Evolutionary conservation across 139 green algal species (phyloP).

Genomic region (Picochlorum sp.): DNA sequence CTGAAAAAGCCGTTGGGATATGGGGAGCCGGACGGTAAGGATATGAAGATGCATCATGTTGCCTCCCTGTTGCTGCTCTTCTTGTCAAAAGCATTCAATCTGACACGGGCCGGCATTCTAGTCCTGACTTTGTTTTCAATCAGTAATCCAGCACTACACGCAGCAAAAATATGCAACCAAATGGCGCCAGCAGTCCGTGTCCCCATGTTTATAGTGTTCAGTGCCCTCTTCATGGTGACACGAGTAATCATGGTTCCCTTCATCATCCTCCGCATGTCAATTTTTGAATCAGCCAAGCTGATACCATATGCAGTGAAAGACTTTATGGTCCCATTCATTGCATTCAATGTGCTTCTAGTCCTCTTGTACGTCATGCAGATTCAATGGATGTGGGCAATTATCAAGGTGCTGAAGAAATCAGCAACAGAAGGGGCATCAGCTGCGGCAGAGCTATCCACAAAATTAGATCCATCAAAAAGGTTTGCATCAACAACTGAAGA

Average conservation of each 20-base stretch:
- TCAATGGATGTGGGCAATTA: constrained; percentile 23
- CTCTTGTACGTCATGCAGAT: constrained; percentile 28
- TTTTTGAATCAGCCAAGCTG: constrained; percentile 1
- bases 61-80: constrained; percentile 23
- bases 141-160: constrained; percentile 24
- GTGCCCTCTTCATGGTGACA: constrained; percentile 13
- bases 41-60: constrained; percentile 27
- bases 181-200: constrained; percentile 1
- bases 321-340: constrained; percentile 6
- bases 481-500: constrained; percentile 4
- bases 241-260: constrained; percentile 20
- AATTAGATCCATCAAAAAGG: constrained; percentile 23
- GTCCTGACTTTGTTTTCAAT: constrained; percentile 24
- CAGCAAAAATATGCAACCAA: constrained; percentile 29
- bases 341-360: constrained; percentile 16
- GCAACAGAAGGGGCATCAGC: not conserved
- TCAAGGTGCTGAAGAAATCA: constrained; percentile 12
- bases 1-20: constrained; percentile 25
- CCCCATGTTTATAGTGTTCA: constrained; percentile 17
- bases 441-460: constrained; percentile 7
- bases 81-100: constrained; percentile 11
- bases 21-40: constrained; percentile 8
- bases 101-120: constrained; percentile 8
- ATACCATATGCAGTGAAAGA: constrained; percentile 14
- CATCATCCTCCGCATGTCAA: constrained; percentile 11